phyloP scores from a whole-genome alignment of 2,329 filamentous ascomycete species.

The Fusarium sororula region DNA sequence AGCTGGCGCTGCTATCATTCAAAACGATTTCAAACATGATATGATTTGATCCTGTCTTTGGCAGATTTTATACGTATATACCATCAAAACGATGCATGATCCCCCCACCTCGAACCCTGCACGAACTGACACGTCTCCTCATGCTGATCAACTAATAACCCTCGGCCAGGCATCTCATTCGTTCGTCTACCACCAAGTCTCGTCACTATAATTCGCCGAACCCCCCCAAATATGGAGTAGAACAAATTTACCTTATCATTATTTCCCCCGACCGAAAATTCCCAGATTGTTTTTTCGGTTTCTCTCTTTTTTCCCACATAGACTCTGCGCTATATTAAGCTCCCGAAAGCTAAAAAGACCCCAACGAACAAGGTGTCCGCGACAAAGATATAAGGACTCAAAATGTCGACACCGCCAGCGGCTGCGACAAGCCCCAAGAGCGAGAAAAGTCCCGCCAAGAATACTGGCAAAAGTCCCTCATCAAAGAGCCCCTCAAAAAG shows the following conservation, averaged over 20 bases:
- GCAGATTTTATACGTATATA: neutral
- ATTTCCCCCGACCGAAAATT: neutral
- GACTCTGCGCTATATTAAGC: neutral
- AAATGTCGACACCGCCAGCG: conserved; percentile 14
- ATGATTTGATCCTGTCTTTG: neutral
- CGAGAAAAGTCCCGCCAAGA: neutral
- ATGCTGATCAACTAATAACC: neutral
- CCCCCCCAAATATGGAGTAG: neutral
- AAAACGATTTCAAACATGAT: neutral
- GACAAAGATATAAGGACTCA: neutral
- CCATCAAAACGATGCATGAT: neutral
- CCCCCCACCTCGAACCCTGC: neutral
- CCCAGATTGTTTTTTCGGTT: neutral
- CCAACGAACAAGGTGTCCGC: neutral
- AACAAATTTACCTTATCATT: neutral
- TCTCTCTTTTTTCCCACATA: neutral
- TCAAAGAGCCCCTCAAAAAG: conserved; percentile 9
- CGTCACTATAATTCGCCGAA: neutral
- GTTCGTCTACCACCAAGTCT: neutral
- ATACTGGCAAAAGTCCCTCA: neutral
- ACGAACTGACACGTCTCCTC: neutral
- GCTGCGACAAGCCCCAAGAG: conserved; percentile 10
- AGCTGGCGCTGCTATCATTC: neutral
- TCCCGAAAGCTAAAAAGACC: neutral
- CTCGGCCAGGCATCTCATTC: neutral